phyloP scores from a whole-genome alignment of 2,329 filamentous ascomycete species.

The Rhynchosporium agropyri region DNA sequence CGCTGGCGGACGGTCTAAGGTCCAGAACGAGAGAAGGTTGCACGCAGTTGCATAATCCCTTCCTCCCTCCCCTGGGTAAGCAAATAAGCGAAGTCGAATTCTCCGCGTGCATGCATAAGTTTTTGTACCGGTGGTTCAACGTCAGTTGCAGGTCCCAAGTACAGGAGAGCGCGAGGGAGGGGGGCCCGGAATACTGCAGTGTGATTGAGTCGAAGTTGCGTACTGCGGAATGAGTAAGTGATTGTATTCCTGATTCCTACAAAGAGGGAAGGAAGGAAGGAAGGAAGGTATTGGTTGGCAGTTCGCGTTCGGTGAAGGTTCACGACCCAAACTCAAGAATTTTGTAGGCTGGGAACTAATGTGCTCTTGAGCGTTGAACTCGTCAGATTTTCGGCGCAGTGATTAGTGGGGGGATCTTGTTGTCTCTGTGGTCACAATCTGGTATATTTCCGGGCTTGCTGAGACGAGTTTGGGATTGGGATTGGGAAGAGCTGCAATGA shows the following conservation, averaged over 20 bases:
- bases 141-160: conserved; percentile 5
- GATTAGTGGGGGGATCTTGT: background rate
- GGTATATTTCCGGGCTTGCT: background rate
- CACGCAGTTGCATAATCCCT: background rate
- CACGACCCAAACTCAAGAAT: background rate
- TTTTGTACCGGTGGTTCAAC: background rate
- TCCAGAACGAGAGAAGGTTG: background rate
- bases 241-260: no score
- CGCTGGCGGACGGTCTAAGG: background rate
- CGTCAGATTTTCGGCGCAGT: background rate
- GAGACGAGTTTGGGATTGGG: conserved; percentile 4
- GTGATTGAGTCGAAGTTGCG: background rate
- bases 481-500: background rate
- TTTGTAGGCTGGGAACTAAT: background rate
- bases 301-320: background rate
- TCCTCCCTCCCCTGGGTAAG: no score
- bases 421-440: background rate
- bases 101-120: conserved; percentile 3
- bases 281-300: background rate
- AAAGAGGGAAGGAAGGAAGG: no score
- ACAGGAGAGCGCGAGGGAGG: background rate
- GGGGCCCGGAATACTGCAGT: background rate
- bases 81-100: background rate
- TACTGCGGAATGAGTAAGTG: background rate
- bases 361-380: background rate